phyloP scores from a whole-genome alignment of 75 land plant genomes.

The Cunninghamia lanceolata region DNA sequence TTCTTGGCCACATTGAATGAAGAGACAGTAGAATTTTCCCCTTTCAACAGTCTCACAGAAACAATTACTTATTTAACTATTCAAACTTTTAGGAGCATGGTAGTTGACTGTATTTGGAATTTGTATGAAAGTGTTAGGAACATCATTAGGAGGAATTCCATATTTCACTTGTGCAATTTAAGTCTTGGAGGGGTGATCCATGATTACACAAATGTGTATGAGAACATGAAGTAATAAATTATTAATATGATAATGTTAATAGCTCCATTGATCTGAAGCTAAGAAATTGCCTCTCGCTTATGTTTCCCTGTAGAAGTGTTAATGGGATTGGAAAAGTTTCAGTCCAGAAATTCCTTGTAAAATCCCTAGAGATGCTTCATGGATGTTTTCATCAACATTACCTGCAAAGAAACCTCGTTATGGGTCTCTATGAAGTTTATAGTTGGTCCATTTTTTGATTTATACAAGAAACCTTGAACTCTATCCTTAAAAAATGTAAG shows the following conservation, averaged over 20 bases:
- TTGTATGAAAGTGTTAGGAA: too few relatives aligned
- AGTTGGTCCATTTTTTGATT: background rate
- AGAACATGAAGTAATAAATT: background rate
- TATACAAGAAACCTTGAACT: background rate
- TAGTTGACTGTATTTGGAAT: too few relatives aligned
- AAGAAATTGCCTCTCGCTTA: background rate
- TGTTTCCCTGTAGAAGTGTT: background rate
- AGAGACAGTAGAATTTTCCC: background rate
- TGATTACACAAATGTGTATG: background rate
- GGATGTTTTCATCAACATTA: background rate
- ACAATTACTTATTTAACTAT: too few relatives aligned
- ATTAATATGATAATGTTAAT: background rate
- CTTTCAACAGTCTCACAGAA: background rate
- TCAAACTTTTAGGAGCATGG: background rate
- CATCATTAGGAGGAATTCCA: too few relatives aligned
- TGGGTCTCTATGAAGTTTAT: background rate
- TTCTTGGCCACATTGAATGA: background rate
- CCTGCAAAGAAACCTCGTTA: background rate
- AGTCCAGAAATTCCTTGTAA: background rate
- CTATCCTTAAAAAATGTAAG: too few relatives aligned
- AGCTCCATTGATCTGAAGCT: background rate
- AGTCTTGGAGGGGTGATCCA: too few relatives aligned
- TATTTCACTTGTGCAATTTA: too few relatives aligned
- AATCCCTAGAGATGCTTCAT: background rate
- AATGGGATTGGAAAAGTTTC: background rate